Evolutionary conservation across 2,329 filamentous ascomycete genomes (phyloP).

Genomic region (Cordyceps fumosorosea): DNA sequence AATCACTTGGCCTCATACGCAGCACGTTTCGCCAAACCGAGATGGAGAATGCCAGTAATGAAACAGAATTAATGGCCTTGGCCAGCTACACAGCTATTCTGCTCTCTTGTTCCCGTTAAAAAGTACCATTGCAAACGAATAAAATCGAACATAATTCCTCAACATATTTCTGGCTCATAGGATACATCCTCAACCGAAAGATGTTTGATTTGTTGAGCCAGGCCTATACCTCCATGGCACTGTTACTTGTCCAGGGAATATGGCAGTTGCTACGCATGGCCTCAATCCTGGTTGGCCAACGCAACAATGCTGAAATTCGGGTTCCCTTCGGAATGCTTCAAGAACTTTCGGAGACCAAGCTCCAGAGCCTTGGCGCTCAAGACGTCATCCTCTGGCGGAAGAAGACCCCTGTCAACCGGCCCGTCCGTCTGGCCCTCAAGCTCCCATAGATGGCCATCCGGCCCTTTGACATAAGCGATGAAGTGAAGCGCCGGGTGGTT

Average conservation of each 20-base stretch:
- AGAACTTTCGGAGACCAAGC: constrained; percentile 42
- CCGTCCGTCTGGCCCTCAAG: constrained; percentile 70
- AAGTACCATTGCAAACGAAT: too few relatives aligned
- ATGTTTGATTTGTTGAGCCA: too few relatives aligned
- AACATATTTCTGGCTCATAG: too few relatives aligned
- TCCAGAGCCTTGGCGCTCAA: constrained; percentile 63
- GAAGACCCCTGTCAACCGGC: constrained; percentile 57
- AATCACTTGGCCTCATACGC: too few relatives aligned
- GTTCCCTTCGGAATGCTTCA: constrained; percentile 30
- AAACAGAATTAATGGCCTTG: too few relatives aligned
- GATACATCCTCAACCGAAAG: too few relatives aligned
- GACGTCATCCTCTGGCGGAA: constrained; percentile 53
- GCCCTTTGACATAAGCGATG: constrained; percentile 69
- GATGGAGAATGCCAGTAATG: too few relatives aligned
- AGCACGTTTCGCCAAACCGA: too few relatives aligned
- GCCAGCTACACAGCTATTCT: too few relatives aligned
- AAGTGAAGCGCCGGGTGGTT: constrained; percentile 67
- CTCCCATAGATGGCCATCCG: constrained; percentile 65
- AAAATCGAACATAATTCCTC: too few relatives aligned
- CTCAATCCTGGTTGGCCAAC: constrained; percentile 20
- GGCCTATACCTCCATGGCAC: too few relatives aligned
- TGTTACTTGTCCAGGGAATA: not conserved
- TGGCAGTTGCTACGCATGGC: not conserved
- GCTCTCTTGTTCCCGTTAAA: too few relatives aligned
- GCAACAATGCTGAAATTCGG: constrained; percentile 35